Conservation (phyloP, 2,329 filamentous ascomycete species). For the Cordyceps cicadae region DNA sequence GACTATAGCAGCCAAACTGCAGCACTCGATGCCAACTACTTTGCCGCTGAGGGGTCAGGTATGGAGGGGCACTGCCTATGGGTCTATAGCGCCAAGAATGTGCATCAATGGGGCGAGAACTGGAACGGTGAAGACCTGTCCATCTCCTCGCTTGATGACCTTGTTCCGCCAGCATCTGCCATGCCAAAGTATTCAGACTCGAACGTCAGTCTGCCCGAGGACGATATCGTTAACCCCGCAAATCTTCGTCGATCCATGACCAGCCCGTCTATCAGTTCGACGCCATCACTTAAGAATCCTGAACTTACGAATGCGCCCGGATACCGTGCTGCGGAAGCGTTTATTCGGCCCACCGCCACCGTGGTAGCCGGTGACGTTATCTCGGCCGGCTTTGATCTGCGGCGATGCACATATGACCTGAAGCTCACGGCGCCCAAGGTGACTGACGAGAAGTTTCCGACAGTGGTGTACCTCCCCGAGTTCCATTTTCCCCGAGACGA, state of each 20-base stretch:
- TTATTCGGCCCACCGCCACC: slow-evolving; percentile 76
- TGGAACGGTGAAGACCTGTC: slow-evolving; percentile 98
- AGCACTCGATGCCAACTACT: slow-evolving; percentile 94
- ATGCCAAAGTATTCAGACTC: slow-evolving; percentile 40
- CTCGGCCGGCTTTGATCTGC: slow-evolving; percentile 73
- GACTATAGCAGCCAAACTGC: slow-evolving; percentile 89
- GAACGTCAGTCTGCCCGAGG: slow-evolving; percentile 37
- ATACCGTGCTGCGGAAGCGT: slow-evolving; percentile 86
- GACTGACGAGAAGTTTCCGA: slow-evolving; percentile 58
- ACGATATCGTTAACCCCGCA: slow-evolving; percentile 57
- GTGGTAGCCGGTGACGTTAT: slow-evolving; percentile 62
- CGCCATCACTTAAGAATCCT: slow-evolving; percentile 42
- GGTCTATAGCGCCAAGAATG: slow-evolving; percentile 77
- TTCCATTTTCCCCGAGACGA: slow-evolving; percentile 80
- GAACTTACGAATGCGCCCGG: slow-evolving; percentile 59
- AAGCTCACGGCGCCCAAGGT: slow-evolving; percentile 53
- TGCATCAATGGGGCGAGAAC: slow-evolving; percentile 79
- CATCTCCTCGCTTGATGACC: slow-evolving; percentile 80
- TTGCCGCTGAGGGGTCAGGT: slow-evolving; percentile 73
- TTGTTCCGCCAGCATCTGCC: slow-evolving; percentile 45
- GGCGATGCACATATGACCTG: slow-evolving; percentile 68
- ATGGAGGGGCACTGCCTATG: slow-evolving; percentile 85
- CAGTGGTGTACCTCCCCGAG: slow-evolving; percentile 77
- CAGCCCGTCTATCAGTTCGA: slow-evolving; percentile 56
- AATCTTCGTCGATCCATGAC: slow-evolving; percentile 70